Evolutionary conservation across 129 eudicot genomes (phyloP), one percentile per base, ranked within the genome.

Genomic region (Helianthus annuus): DNA sequence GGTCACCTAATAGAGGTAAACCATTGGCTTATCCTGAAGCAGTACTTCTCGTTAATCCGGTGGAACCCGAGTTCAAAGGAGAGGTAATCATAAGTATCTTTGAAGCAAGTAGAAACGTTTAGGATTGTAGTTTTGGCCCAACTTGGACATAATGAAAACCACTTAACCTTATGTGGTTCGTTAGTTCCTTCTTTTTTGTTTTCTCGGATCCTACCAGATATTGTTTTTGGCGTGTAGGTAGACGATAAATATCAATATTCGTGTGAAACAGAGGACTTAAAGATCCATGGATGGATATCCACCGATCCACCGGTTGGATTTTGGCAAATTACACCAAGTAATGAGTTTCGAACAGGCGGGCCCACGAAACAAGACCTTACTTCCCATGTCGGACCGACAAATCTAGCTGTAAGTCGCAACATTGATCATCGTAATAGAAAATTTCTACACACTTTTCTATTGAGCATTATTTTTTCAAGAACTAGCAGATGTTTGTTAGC

Each of bases 31-130:
- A 88, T 61, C 93, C 91, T 15, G 99, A 95, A 80, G 99, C 97
- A 64, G 97, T 95, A 56, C 82, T 82, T 44, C 84, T 95, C 29
- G 87, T 87, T 16, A 69, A 90, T 80, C 99, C 96, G 0, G 72
- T 90, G 56, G 96, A 95, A 66, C 85, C 91, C 0, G 91, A 95
- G 66, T 86, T 95, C 78, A 88, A 86, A 88, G 99, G 99, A 79
- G 91, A 95, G 88, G 99, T 94, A 87, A 39, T 19, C 17, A 49
- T 8, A 15, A 9, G n/a, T 12, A 56, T 38, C 44, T 56, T 32
- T 16, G 7, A 15, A 72, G 24, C 10, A 15, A 56, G 44, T 48
- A 48, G 15, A 48, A 48, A 48, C 6, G 54, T 7, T 45, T 71
- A 2, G 57, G 15, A 51, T 34, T 5, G 10, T 22, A 24, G 6